phyloP scores from a whole-genome alignment of 306 rosid genomes.

The Argentina anserina region DNA sequence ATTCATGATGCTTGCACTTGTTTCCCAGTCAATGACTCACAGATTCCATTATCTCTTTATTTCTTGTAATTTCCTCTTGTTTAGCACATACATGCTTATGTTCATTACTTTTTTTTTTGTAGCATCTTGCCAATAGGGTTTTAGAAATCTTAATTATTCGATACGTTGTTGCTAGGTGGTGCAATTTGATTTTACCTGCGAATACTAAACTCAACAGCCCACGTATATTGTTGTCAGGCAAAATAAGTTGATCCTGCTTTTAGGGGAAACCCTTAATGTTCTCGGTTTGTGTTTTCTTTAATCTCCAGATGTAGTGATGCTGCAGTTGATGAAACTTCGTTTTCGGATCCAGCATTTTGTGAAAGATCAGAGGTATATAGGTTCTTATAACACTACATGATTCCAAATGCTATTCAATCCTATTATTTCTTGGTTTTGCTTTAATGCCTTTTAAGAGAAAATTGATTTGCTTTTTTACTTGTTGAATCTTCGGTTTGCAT shows the following conservation, averaged over 20 bases:
- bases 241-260: constrained; percentile 23
- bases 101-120: no score
- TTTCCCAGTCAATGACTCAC: background rate
- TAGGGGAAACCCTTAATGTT: constrained; percentile 19
- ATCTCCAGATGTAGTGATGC: background rate
- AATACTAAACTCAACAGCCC: background rate
- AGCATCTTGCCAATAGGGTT: background rate
- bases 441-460: background rate
- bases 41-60: background rate
- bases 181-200: background rate
- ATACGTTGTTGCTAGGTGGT: background rate
- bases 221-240: background rate
- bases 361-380: background rate
- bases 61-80: background rate
- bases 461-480: no score
- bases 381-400: background rate
- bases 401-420: background rate
- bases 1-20: background rate
- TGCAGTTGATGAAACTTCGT: background rate
- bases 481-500: background rate
- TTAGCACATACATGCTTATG: no score
- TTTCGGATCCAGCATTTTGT: constrained; percentile 4
- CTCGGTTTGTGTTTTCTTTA: constrained; percentile 13
- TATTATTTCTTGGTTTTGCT: background rate
- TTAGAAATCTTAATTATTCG: background rate